phyloP scores from a whole-genome alignment of 495 filamentous ascomycete species.

The Aspergillus ellipticus region DNA sequence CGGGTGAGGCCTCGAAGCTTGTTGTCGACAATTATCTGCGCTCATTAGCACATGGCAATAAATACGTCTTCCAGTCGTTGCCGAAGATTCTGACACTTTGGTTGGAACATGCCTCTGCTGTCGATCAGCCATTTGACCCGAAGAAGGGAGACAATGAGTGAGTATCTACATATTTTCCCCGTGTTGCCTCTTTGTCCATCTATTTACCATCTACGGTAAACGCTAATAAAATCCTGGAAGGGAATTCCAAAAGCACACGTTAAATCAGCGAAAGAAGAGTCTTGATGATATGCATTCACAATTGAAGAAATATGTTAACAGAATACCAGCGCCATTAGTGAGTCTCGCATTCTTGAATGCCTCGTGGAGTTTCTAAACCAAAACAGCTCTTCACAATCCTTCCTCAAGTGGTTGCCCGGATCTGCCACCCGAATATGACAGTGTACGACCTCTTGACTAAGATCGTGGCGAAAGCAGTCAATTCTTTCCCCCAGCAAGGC shows the following conservation, averaged over 20 bases:
- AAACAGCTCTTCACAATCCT: conserved; percentile 78
- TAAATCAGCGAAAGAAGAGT: conserved; percentile 56
- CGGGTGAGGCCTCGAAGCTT: conserved; percentile 79
- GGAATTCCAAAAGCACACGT: conserved; percentile 55
- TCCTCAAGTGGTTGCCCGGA: conserved; percentile 87
- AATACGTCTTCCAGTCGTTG: conserved; percentile 91
- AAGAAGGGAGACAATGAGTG: conserved; percentile 59
- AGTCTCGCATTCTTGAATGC: conserved; percentile 1
- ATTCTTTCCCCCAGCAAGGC: conserved; percentile 81
- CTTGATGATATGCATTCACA: conserved; percentile 69
- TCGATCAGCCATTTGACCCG: conserved; percentile 62
- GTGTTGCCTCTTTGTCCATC: no score
- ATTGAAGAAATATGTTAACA: conserved; percentile 66
- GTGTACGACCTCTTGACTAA: conserved; percentile 70
- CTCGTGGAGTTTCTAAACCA: conserved; percentile 25
- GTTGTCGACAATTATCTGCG: conserved; percentile 91
- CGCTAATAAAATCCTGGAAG: conserved; percentile 14
- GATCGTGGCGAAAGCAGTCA: conserved; percentile 79
- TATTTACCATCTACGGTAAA: neutral
- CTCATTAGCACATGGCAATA: conserved; percentile 80
- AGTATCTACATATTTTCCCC: conserved; percentile 18
- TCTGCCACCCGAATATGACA: conserved; percentile 74
- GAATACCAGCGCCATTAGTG: conserved; percentile 74
- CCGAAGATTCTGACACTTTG: conserved; percentile 88
- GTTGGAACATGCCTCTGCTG: conserved; percentile 80